Base-by-base conservation (phyloP, 2,329 filamentous ascomycete genomes). In the Neonectria ditissima region DNA sequence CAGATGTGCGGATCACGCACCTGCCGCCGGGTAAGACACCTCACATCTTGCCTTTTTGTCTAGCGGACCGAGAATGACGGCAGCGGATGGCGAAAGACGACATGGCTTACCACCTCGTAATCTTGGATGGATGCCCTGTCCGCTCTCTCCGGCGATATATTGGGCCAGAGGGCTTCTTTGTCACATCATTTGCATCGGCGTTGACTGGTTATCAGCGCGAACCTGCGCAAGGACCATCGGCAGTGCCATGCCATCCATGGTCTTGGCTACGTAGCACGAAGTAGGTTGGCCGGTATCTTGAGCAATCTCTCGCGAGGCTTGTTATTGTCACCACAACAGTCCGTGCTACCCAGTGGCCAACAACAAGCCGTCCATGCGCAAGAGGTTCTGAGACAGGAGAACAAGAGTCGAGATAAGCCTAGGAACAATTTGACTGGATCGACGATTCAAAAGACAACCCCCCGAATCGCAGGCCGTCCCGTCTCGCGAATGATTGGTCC, bases 401-500 rank as follows among this genome's bases (percentile, higher is more conserved):
- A 65, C 57, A 51, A 59, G 56, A 70, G 48, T 51, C 55, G 66
- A 68, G 66, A 73, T 65, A 70, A 71, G 72, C 55, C 59, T 62
- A 69, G 48, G 55, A 44, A 20, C n/a, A 20, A 3, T 9, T 39
- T 39, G 37, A 18, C 30, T 61, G 68, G 68, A 70, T 69, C 64
- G 66, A 52, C 66, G 66, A 71, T 70, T 69, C 32, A 63, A 53
- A 69, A n/a, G 60, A 65, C 69, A 69, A 67, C 44, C 52, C 26
- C 50, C 16, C 55, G 57, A 57, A 48, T 26, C 24, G 24, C 24
- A 26, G 24, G 24, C 24, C n/a, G n/a, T n/a, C n/a, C n/a, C 18
- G 61, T 52, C 58, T 14, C 37, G 37, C 66, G 72, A 75, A 74
- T 76, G 74, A 76, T 76, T 76, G 74, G 74, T 55, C 59, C 66